A percentile compares a stretch with the other conserved stretches of the same genome.
phyloP scores from a whole-genome alignment of 306 rosid genomes.

The Vigna mungo region DNA sequence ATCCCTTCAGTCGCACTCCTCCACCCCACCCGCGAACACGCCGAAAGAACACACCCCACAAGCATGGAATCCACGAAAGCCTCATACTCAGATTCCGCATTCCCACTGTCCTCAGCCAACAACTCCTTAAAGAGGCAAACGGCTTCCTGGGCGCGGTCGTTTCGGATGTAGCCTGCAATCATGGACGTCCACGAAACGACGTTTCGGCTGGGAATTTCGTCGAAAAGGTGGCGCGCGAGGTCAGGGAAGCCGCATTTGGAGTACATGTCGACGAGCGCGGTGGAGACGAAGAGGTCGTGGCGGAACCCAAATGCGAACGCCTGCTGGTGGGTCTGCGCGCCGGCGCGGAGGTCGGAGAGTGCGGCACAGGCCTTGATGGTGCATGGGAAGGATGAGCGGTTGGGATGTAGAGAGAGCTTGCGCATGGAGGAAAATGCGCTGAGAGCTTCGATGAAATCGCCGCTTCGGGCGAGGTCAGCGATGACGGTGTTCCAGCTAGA shows the following conservation, averaged over 20 bases:
- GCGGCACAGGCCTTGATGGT: conserved; percentile 84
- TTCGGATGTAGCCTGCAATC: conserved; percentile 71
- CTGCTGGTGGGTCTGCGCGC: conserved; percentile 78
- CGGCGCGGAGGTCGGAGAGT: conserved; percentile 68
- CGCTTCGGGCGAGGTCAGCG: conserved; percentile 79
- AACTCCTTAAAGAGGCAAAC: conserved; percentile 69
- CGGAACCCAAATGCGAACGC: conserved; percentile 73
- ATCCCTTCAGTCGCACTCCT: conserved; percentile 65
- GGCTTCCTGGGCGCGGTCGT: conserved; percentile 51
- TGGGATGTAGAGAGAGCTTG: conserved; percentile 72
- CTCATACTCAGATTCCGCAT: conserved; percentile 38
- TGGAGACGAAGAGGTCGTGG: conserved; percentile 71
- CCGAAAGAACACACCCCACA: conserved; percentile 73
- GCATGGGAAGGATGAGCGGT: conserved; percentile 79
- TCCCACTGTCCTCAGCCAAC: conserved; percentile 56
- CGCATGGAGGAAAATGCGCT: conserved; percentile 83
- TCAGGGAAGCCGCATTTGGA: conserved; percentile 63
- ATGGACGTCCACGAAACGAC: conserved; percentile 88
- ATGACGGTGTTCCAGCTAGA: conserved; percentile 78
- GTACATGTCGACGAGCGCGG: conserved; percentile 83
- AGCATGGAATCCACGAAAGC: conserved; percentile 62
- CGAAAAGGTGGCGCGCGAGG: conserved; percentile 73
- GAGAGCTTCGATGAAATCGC: conserved; percentile 78
- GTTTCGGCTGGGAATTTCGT: conserved; percentile 67
- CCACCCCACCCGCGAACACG: conserved; percentile 65